Conservation (phyloP, 2,329 filamentous ascomycete genomes). For the Diaporthe amygdali region DNA sequence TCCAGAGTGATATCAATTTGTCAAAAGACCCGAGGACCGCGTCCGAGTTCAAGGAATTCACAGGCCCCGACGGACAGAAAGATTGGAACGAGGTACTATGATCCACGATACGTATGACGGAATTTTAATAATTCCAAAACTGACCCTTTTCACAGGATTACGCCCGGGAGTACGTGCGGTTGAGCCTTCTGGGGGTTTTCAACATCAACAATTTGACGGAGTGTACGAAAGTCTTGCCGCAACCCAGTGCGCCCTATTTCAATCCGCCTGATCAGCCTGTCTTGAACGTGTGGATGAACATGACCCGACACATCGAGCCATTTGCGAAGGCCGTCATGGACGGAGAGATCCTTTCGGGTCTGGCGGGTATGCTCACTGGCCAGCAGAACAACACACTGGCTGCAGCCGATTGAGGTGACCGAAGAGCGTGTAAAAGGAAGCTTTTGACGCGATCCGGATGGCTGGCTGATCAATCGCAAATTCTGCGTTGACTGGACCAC, state of each 20-base stretch:
- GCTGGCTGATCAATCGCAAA: too few species aligned
- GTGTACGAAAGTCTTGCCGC: conserved; percentile 43
- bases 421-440: background rate
- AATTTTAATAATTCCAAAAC: fast-evolving
- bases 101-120: too few species aligned
- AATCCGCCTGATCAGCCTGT: background rate
- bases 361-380: conserved; percentile 1
- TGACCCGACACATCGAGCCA: background rate
- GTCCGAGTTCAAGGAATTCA: background rate
- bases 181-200: conserved; percentile 49
- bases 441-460: background rate
- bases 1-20: conserved; percentile 10
- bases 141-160: conserved; percentile 30
- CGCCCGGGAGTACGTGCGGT: conserved; percentile 47
- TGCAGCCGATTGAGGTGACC: background rate
- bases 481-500: too few species aligned
- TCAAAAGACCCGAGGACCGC: conserved; percentile 3
- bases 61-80: background rate
- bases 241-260: conserved; percentile 1
- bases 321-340: conserved; percentile 6
- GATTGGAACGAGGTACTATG: conserved; percentile 12
- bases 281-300: conserved; percentile 2
- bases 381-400: background rate
- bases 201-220: conserved; percentile 51
- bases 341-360: background rate